These are phyloP conservation scores for Botryobasidium botryosum DNA, from an alignment of 768 basidiomycete genomes.

Conservation along the genomic window DNA sequence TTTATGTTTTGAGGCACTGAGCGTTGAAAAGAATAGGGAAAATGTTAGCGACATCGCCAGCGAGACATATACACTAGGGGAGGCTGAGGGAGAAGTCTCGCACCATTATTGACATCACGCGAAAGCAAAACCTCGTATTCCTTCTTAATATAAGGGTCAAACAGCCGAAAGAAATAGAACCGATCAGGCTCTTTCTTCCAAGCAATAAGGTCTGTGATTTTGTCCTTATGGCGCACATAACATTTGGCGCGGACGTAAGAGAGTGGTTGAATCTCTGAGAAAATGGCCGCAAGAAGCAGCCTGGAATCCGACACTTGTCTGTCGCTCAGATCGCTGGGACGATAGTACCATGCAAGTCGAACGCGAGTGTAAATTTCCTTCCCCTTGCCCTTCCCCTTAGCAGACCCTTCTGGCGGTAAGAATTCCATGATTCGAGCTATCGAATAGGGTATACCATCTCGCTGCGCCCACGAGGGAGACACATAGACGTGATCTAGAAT, in stretches of 20 bases:
- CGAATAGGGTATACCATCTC: constrained; percentile 81
- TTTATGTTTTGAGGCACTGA: constrained; percentile 71
- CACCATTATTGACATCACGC: constrained; percentile 75
- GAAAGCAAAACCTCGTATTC: constrained; percentile 93
- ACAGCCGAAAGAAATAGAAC: constrained; percentile 91
- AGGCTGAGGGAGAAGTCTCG: constrained; percentile 23
- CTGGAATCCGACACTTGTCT: constrained; percentile 82
- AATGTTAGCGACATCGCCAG: constrained; percentile 6
- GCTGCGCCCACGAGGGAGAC: constrained; percentile 78
- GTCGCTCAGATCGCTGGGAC: constrained; percentile 89
- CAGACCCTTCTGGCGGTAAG: constrained; percentile 58
- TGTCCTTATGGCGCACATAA: constrained; percentile 87
- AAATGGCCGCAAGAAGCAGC: constrained; percentile 85
- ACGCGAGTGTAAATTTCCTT: constrained; percentile 65
- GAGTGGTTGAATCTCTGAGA: constrained; percentile 90
- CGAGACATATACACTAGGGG: constrained; percentile 14
- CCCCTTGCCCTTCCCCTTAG: constrained; percentile 45
- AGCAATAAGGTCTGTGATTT: constrained; percentile 78
- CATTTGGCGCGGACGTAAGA: constrained; percentile 85
- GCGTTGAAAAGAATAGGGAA: background rate
- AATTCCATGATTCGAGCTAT: constrained; percentile 97
- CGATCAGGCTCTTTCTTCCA: constrained; percentile 92
- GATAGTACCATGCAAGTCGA: constrained; percentile 90
- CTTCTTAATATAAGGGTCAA: constrained; percentile 95
- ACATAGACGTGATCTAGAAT: constrained; percentile 89